Evolutionary conservation across 2,329 filamentous ascomycete genomes (phyloP).

Genomic region (Cladosporium velox): DNA sequence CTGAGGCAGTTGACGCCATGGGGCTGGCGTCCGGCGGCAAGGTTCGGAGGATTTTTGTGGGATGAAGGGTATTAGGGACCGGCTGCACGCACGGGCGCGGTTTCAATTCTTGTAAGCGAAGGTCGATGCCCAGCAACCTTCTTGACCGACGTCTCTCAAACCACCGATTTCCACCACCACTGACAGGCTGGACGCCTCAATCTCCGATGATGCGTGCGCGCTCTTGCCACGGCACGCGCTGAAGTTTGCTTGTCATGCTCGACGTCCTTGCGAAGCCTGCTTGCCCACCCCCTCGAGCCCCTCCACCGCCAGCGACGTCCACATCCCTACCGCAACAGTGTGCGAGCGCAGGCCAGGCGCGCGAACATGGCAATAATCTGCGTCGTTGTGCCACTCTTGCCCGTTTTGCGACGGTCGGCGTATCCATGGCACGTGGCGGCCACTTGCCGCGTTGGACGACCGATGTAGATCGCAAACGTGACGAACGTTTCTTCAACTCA

Average conservation of each 20-base stretch:
- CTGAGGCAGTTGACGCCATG: conserved; percentile 17
- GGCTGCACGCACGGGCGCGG: conserved; percentile 9
- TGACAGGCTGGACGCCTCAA: conserved; percentile 2
- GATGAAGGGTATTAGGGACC: conserved; percentile 10
- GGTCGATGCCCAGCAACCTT: conserved; percentile 15
- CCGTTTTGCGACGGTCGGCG: conserved; percentile 3
- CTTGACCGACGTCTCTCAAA: conserved; percentile 5
- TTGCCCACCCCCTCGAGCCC: conserved; percentile 1
- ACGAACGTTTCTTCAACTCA: background rate
- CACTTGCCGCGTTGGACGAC: conserved; percentile 4
- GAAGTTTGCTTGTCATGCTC: background rate
- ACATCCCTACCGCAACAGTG: conserved; percentile 16
- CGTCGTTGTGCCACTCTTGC: conserved; percentile 17
- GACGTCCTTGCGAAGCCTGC: background rate
- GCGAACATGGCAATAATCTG: conserved; percentile 18
- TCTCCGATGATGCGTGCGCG: conserved; percentile 12
- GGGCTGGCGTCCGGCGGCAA: conserved; percentile 2
- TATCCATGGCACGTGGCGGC: conserved; percentile 17
- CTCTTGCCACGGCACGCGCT: conserved; percentile 3
- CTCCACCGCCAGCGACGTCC: conserved; percentile 2
- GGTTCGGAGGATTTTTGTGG: conserved; percentile 17
- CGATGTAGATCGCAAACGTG: conserved; percentile 19
- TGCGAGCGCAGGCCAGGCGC: conserved; percentile 9
- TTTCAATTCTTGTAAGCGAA: conserved; percentile 20
- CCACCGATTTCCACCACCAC: conserved; percentile 17